These are phyloP conservation scores for Blepharisma stoltei DNA, from an alignment of 73 alveolate species.

Conservation along the genomic window DNA sequence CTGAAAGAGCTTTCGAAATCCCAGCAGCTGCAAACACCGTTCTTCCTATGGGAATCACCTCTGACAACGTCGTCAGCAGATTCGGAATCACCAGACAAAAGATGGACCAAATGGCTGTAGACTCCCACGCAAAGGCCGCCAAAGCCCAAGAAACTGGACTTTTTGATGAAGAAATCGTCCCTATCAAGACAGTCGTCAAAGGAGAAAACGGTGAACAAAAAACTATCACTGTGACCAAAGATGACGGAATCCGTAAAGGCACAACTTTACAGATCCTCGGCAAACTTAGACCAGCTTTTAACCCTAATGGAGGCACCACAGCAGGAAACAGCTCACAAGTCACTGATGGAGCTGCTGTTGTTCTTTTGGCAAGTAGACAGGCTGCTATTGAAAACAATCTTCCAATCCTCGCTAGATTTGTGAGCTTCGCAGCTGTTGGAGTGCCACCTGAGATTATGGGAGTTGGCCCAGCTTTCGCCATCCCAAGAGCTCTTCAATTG, in stretches of 20 bases:
- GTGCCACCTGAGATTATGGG: conserved; percentile 99
- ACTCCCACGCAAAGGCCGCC: conserved; percentile 92
- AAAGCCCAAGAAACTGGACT: conserved; percentile 84
- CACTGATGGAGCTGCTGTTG: conserved; percentile 99
- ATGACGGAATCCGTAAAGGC: conserved; percentile 93
- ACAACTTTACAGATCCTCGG: conserved; percentile 81
- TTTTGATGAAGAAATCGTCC: conserved; percentile 91
- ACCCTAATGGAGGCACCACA: conserved; percentile 96
- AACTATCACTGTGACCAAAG: conserved; percentile 71
- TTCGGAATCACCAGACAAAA: conserved; percentile 92
- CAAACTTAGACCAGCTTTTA: conserved; percentile 96
- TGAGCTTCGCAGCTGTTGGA: conserved; percentile 95
- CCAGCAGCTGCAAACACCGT: conserved; percentile 93
- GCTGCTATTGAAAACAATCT: conserved; percentile 85
- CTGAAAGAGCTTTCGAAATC: conserved; percentile 84
- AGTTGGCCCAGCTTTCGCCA: conserved; percentile 99
- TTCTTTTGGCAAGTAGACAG: conserved; percentile 90
- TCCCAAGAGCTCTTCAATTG: conserved; percentile 94
- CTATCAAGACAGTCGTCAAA: conserved; percentile 75
- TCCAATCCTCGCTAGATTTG: conserved; percentile 86
- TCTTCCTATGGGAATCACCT: conserved; percentile 99
- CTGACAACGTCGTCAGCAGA: conserved; percentile 96
- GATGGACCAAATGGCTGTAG: conserved; percentile 95
- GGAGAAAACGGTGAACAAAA: conserved; percentile 63
- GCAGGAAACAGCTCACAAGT: conserved; percentile 99